phyloP scores from a whole-genome alignment of 176 grass and related monocot genomes.

The Calamus simplicifolius region DNA sequence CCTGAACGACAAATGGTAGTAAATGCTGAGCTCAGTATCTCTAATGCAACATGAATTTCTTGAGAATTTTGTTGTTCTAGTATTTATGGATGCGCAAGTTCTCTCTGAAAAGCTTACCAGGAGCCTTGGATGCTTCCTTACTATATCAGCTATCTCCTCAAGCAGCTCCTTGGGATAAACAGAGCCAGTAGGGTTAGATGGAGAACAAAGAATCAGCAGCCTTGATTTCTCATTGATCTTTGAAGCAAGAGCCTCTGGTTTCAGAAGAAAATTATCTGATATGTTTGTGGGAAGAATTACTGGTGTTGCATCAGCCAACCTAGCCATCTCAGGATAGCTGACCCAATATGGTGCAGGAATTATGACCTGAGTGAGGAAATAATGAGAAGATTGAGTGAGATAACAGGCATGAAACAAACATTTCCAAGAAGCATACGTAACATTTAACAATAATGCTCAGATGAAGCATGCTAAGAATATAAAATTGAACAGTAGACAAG shows the following conservation, averaged over 20 bases:
- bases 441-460: too few species aligned
- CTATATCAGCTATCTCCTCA: slow-evolving; percentile 80
- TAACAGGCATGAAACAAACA: too few species aligned
- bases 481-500: too few species aligned
- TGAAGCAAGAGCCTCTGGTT: slow-evolving; percentile 52
- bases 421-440: too few species aligned
- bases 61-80: background rate
- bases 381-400: background rate
- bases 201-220: slow-evolving; percentile 83
- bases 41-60: background rate
- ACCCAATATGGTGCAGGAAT: slow-evolving; percentile 91
- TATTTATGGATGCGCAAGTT: background rate
- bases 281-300: slow-evolving; percentile 82
- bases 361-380: slow-evolving; percentile 42
- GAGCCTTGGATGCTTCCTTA: slow-evolving; percentile 76
- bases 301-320: slow-evolving; percentile 65
- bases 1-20: slow-evolving; percentile 35
- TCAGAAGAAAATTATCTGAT: slow-evolving; percentile 68
- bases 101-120: slow-evolving; percentile 36
- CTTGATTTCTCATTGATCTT: slow-evolving; percentile 77
- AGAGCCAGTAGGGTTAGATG: slow-evolving; percentile 94
- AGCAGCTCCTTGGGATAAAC: slow-evolving; percentile 83
- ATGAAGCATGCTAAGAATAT: too few species aligned
- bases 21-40: background rate
- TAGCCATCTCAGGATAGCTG: slow-evolving; percentile 96